These are phyloP conservation scores for Cryphonectria japonica DNA, from an alignment of 2,329 filamentous ascomycete species.

Conservation along the genomic window DNA sequence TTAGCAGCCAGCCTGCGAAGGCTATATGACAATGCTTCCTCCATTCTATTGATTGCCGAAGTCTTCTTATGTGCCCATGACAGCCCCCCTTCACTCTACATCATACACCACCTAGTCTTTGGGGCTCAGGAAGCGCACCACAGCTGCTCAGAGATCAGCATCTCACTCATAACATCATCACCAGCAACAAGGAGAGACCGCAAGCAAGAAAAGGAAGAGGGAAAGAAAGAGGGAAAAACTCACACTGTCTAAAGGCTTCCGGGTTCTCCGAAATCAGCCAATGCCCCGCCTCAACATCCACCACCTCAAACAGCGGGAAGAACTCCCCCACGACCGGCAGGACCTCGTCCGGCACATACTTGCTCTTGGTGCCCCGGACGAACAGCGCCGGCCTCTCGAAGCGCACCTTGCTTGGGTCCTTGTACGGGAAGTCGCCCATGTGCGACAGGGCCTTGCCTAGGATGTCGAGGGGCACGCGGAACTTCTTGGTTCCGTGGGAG, in stretches of 20 bases:
- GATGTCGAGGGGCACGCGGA: slow-evolving; percentile 77
- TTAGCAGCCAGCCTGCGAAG: slow-evolving; percentile 16
- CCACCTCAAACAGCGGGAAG: slow-evolving; percentile 76
- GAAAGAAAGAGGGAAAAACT: slow-evolving; percentile 34
- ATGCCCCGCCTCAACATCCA: slow-evolving; percentile 78
- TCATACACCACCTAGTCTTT: slow-evolving; percentile 35
- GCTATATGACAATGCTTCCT: neutral
- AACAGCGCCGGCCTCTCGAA: slow-evolving; percentile 83
- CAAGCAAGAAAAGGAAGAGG: neutral
- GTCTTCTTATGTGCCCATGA: neutral
- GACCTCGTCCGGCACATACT: slow-evolving; percentile 80
- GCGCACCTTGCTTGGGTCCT: slow-evolving; percentile 65
- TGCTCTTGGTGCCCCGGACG: slow-evolving; percentile 75
- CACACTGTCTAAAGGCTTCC: slow-evolving; percentile 75
- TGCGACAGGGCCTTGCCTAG: slow-evolving; percentile 70
- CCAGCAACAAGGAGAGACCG: neutral
- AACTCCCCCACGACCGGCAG: slow-evolving; percentile 80
- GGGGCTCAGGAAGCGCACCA: slow-evolving; percentile 40
- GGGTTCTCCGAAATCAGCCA: slow-evolving; percentile 92
- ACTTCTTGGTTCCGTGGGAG: slow-evolving; percentile 60
- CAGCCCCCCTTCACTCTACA: neutral
- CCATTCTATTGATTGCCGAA: slow-evolving; percentile 12
- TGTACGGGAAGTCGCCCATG: slow-evolving; percentile 89
- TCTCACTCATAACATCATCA: neutral
- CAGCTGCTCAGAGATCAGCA: slow-evolving; percentile 34